Evolutionary conservation across 495 filamentous ascomycete species (phyloP).

Genomic region (Corynascus novoguineensis): DNA sequence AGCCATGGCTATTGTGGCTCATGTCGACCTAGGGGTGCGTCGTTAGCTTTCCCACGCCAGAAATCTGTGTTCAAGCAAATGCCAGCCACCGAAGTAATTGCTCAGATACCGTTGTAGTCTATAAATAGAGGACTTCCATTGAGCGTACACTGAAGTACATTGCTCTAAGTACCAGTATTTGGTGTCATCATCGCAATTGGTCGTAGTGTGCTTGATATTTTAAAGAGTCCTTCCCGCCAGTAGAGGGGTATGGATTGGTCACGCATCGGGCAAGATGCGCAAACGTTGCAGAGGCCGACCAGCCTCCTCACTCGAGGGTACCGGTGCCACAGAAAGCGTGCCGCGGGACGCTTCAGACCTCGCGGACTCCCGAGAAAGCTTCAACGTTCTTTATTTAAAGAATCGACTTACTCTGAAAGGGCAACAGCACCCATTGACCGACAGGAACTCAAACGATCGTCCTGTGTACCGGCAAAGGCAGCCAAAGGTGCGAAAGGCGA

Average conservation of each 20-base stretch:
- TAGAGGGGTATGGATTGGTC: neutral
- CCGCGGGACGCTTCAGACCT: neutral
- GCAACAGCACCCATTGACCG: constrained; percentile 19
- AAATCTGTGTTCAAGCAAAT: neutral
- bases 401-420: constrained; percentile 23
- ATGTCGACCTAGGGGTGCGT: constrained; percentile 29
- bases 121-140: constrained; percentile 62
- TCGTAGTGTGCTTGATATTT: neutral
- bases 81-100: constrained; percentile 7
- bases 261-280: neutral
- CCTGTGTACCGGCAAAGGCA: constrained; percentile 9
- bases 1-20: constrained; percentile 36
- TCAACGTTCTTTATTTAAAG: too few species aligned
- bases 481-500: neutral
- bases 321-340: neutral
- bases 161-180: constrained; percentile 51
- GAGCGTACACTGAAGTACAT: constrained; percentile 62
- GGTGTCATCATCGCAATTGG: constrained; percentile 56
- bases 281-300: neutral
- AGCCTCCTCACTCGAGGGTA: neutral
- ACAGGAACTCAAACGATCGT: constrained; percentile 3
- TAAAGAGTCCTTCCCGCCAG: neutral
- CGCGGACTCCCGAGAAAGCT: too few species aligned
- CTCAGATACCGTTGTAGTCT: constrained; percentile 99
- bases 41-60: neutral